Percentiles rank a stretch among this genome's conserved stretches.
Conservation (phyloP, 345 rosid genomes). For the Psidium guajava region DNA sequence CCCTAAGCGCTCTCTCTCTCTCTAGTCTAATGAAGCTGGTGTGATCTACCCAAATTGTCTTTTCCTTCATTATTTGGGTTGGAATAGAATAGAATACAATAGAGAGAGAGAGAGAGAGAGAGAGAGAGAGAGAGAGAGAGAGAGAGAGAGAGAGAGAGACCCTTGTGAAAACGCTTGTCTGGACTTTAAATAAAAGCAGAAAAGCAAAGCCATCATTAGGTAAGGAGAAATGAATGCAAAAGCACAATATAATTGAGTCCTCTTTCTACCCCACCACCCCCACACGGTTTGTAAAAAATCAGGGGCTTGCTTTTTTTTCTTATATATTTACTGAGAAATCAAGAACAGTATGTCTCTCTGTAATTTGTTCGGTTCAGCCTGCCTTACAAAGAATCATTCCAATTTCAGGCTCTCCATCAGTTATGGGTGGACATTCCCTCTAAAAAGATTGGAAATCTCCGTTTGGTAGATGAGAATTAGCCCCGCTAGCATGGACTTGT, state of each 20-base stretch:
- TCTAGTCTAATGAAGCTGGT: neutral
- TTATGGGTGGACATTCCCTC: neutral
- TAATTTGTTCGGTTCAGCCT: neutral
- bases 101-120: neutral
- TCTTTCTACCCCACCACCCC: slow-evolving; percentile 42
- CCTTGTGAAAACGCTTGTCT: slow-evolving; percentile 1
- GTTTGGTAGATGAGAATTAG: neutral
- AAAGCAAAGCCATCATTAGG: slow-evolving; percentile 37
- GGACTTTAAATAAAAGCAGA: slow-evolving; percentile 15
- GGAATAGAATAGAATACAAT: neutral
- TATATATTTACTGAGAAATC: neutral
- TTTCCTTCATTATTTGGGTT: neutral
- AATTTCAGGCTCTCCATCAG: neutral
- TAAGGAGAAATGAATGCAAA: slow-evolving; percentile 36
- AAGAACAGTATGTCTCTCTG: neutral
- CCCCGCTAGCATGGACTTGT: neutral
- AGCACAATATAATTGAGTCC: slow-evolving; percentile 48
- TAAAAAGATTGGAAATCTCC: neutral
- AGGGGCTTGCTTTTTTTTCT: neutral
- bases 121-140: neutral
- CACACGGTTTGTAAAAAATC: neutral
- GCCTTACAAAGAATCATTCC: neutral
- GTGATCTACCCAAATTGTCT: neutral
- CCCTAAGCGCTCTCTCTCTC: neutral
- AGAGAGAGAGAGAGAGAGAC: neutral